A percentile compares a stretch with the other conserved stretches of the same genome.
Evolutionary conservation across 768 basidiomycete genomes (phyloP).

Genomic region (Basidioascus undulatus): DNA sequence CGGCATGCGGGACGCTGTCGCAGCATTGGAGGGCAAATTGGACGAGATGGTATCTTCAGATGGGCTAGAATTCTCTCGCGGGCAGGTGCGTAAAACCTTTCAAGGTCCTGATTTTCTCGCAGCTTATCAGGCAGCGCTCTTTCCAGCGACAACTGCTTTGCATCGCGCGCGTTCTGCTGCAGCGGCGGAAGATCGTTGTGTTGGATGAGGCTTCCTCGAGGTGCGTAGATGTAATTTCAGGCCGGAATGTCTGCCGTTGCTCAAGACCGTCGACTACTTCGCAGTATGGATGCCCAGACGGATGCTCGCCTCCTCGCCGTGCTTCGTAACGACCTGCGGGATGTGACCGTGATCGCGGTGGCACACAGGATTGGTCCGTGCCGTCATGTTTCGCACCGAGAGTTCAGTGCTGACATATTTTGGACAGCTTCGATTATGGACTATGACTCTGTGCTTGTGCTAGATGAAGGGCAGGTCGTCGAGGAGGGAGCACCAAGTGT

Average conservation of each 20-base stretch:
- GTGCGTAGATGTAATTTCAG: background rate
- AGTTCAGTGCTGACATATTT: background rate
- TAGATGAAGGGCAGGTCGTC: constrained; percentile 1
- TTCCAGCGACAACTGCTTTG: constrained; percentile 3
- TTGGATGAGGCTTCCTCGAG: constrained; percentile 4
- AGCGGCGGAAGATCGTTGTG: constrained; percentile 2
- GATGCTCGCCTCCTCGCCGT: background rate
- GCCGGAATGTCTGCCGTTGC: background rate
- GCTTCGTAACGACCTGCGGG: background rate
- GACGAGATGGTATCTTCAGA: background rate
- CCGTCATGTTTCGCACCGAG: background rate
- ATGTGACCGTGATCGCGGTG: constrained; percentile 1
- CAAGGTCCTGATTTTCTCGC: background rate
- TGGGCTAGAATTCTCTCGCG: constrained; percentile 4
- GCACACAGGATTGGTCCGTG: constrained; percentile 3
- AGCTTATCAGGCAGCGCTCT: background rate
- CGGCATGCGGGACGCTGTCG: constrained; percentile 1
- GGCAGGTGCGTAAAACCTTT: constrained; percentile 1
- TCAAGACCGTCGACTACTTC: background rate
- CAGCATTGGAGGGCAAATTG: background rate
- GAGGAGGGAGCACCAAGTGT: background rate
- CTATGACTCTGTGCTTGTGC: constrained; percentile 1
- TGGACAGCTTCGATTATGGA: constrained; percentile 1
- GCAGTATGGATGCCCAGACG: constrained; percentile 3
- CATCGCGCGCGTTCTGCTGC: constrained; percentile 2